Evolutionary conservation across 2,329 filamentous ascomycete genomes (phyloP).

Genomic region (Tympanopsis confertula): DNA sequence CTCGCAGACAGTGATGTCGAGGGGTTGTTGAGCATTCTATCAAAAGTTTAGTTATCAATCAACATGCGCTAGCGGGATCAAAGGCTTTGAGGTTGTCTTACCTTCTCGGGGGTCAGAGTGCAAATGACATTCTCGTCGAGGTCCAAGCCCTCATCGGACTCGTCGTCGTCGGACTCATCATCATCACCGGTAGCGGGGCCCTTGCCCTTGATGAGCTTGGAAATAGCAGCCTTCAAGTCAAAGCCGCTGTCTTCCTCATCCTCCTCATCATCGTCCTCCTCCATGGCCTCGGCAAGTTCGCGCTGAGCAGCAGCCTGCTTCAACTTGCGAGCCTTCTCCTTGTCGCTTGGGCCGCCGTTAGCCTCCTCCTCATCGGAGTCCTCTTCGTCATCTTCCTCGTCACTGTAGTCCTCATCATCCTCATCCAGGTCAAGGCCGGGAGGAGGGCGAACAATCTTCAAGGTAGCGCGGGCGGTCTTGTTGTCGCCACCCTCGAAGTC

Average conservation of each 20-base stretch:
- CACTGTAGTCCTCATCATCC: slow-evolving; percentile 33
- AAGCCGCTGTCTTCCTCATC: slow-evolving; percentile 21
- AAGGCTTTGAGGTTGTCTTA: slow-evolving; percentile 31
- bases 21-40: slow-evolving; percentile 89
- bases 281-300: slow-evolving; percentile 61
- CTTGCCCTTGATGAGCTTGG: slow-evolving; percentile 36
- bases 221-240: slow-evolving; percentile 1
- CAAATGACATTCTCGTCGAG: slow-evolving; percentile 88
- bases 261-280: slow-evolving; percentile 36
- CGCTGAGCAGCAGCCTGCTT: slow-evolving; percentile 66
- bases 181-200: slow-evolving; percentile 34
- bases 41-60: too few species aligned
- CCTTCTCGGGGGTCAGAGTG: slow-evolving; percentile 85
- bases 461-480: slow-evolving; percentile 63
- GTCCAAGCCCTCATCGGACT: slow-evolving; percentile 51
- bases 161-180: slow-evolving; percentile 44
- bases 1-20: slow-evolving; percentile 84
- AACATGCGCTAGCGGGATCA: neutral
- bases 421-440: slow-evolving; percentile 30
- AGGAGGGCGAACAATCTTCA: slow-evolving; percentile 69
- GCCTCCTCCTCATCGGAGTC: slow-evolving; percentile 59
- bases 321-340: slow-evolving; percentile 77
- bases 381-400: slow-evolving; percentile 31
- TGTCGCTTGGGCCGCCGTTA: slow-evolving; percentile 86
- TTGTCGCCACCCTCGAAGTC: slow-evolving; percentile 53